Evolutionary conservation across 208 protist genomes (phyloP).

Genomic region (Leishmania turanica): DNA sequence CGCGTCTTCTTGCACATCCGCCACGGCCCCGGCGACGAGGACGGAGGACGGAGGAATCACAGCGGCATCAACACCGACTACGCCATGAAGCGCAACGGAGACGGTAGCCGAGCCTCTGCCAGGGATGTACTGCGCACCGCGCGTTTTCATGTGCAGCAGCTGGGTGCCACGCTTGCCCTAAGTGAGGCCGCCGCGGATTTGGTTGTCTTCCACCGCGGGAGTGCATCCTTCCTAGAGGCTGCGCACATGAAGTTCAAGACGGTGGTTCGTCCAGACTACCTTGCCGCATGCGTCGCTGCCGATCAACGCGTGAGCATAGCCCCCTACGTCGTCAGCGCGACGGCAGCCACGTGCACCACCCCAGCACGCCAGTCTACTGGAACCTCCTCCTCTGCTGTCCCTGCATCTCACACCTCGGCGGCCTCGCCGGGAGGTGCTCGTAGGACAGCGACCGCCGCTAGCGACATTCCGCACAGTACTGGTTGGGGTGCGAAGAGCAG

Average conservation of each 20-base stretch:
- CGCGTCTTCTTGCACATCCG: slow-evolving; percentile 70
- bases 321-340: slow-evolving; percentile 14
- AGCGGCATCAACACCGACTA: neutral
- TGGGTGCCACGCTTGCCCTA: slow-evolving; percentile 66
- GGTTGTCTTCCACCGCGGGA: slow-evolving; percentile 59
- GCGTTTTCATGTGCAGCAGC: slow-evolving; percentile 31
- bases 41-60: neutral
- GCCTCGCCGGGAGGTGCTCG: neutral
- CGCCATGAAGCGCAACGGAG: slow-evolving; percentile 5
- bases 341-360: neutral
- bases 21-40: slow-evolving; percentile 5
- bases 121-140: slow-evolving; percentile 17
- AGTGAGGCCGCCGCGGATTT: slow-evolving; percentile 56
- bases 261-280: slow-evolving; percentile 54
- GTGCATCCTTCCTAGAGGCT: slow-evolving; percentile 29
- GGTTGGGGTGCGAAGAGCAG: neutral
- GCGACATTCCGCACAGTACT: neutral
- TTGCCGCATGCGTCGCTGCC: slow-evolving; percentile 37
- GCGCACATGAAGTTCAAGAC: slow-evolving; percentile 33
- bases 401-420: neutral
- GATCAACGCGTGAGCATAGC: slow-evolving; percentile 29
- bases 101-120: neutral
- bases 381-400: neutral
- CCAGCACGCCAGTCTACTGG: neutral
- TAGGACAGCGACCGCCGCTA: neutral